phyloP scores from a whole-genome alignment of 768 basidiomycete species.

The Trametes sanguinea region DNA sequence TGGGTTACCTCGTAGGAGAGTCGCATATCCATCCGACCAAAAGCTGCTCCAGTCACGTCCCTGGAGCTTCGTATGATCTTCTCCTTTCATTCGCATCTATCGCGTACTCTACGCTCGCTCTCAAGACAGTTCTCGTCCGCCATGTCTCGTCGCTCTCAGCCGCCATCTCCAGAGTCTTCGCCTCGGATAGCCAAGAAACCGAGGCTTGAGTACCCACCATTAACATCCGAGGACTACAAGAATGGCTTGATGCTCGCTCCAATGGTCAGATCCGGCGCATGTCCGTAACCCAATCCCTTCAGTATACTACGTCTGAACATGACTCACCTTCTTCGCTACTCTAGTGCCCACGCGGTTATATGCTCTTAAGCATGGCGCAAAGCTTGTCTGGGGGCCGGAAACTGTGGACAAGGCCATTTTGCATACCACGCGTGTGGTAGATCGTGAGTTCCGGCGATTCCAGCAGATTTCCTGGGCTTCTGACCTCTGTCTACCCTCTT shows the following conservation, averaged over 20 bases:
- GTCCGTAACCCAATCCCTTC: conserved; percentile 46
- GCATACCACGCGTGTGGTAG: conserved; percentile 77
- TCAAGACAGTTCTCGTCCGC: conserved; percentile 2
- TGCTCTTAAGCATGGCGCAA: conserved; percentile 90
- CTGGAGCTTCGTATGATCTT: conserved; percentile 4
- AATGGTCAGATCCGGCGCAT: conserved; percentile 93
- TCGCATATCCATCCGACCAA: background rate
- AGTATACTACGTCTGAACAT: background rate
- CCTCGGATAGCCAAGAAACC: conserved; percentile 49
- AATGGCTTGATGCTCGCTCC: conserved; percentile 94
- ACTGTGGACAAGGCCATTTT: conserved; percentile 95
- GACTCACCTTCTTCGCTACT: conserved; percentile 13
- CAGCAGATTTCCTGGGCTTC: background rate
- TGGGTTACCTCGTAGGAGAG: no score
- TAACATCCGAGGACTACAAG: conserved; percentile 76
- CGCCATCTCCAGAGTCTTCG: conserved; percentile 50
- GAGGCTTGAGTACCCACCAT: conserved; percentile 48
- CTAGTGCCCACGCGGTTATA: conserved; percentile 84
- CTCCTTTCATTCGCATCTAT: background rate
- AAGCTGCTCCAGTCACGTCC: background rate
- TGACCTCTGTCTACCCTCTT: conserved; percentile 8
- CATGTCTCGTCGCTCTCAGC: conserved; percentile 58
- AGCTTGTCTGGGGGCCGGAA: conserved; percentile 95
- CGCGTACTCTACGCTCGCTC: conserved; percentile 3
- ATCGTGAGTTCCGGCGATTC: conserved; percentile 56